phyloP scores from a whole-genome alignment of 352 stramenopile genomes.

The Phytophthora hibernalis region DNA sequence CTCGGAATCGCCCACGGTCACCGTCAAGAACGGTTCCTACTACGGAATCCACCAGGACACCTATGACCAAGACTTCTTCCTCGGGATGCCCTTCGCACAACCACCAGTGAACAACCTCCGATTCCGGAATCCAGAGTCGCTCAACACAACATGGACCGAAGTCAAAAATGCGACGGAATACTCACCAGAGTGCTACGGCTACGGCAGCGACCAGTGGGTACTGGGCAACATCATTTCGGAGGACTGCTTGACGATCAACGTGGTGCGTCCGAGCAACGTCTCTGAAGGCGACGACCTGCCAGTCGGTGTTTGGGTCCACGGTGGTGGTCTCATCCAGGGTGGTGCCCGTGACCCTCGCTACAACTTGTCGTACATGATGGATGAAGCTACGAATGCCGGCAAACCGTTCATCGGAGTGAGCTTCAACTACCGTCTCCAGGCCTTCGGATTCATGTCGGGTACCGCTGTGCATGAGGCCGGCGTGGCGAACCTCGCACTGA shows the following conservation, averaged over 20 bases:
- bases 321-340: constrained; percentile 31
- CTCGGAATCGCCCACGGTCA: constrained; percentile 17
- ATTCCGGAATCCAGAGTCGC: constrained; percentile 28
- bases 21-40: constrained; percentile 41
- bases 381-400: constrained; percentile 24
- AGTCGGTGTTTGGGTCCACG: constrained; percentile 37
- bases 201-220: constrained; percentile 32
- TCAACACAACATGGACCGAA: constrained; percentile 32
- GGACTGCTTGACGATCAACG: constrained; percentile 90
- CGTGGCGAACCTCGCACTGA: constrained; percentile 83
- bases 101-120: constrained; percentile 35
- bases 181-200: constrained; percentile 47
- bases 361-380: constrained; percentile 43
- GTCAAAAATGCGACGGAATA: constrained; percentile 45
- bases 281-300: constrained; percentile 21
- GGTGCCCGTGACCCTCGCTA: constrained; percentile 35
- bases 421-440: constrained; percentile 48
- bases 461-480: constrained; percentile 48
- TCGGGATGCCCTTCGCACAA: constrained; percentile 43
- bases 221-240: constrained; percentile 47
- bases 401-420: constrained; percentile 47
- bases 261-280: constrained; percentile 54
- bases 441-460: constrained; percentile 44
- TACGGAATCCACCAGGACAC: constrained; percentile 31
- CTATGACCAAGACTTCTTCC: constrained; percentile 41